Evolutionary conservation across 352 stramenopile genomes (phyloP), one percentile per base, ranked within the genome.

Genomic region (Peronospora tabacina): DNA sequence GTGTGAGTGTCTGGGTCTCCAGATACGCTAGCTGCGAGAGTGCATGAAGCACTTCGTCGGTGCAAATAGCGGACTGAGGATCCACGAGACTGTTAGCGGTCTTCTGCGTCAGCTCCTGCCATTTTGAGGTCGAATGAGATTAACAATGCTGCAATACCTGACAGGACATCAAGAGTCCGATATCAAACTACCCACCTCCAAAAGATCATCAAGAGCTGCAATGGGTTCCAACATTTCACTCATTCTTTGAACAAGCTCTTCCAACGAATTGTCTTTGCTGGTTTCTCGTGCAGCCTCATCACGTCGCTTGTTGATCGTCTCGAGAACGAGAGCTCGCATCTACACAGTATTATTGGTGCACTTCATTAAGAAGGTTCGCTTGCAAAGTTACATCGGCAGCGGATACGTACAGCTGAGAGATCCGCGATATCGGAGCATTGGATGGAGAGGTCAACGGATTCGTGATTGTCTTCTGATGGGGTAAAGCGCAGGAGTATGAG

Each of bases 361-460:
- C 8, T 19, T 28, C 51, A 32, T 16, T 28, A 19, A 47, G 12
- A 10, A 42, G 15, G 1, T 42, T 26, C 9, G 34, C 9, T 41
- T 5, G 11, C 11, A 16, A 26, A 39, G 30, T 32, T 33, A 39
- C 29, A 26, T 2, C 5, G 30, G 24, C 36, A 33, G 3, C 36
- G 13, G 44, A 32, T 36, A 61, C 71, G 24, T 69, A 86, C 76
- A 45, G 70, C 70, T 28, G 72, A 72, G 10, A 88, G 64, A 58
- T 88, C 76, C 2, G 62, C 63, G 0, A 70, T 40, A 36, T 71
- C 70, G 8, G 74, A 84, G n/a, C 74, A 69, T 39, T 86, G 64
- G 7, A 82, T 53, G 7, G 57, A 63, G 2, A 84, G 36, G 34
- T 84, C 72, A 28, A 84, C 56, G 2, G 61, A 58, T 35, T 37